Evolutionary conservation across 345 rosid genomes (phyloP), one percentile per base, ranked within the genome.

Genomic region (Laguncularia racemosa): DNA sequence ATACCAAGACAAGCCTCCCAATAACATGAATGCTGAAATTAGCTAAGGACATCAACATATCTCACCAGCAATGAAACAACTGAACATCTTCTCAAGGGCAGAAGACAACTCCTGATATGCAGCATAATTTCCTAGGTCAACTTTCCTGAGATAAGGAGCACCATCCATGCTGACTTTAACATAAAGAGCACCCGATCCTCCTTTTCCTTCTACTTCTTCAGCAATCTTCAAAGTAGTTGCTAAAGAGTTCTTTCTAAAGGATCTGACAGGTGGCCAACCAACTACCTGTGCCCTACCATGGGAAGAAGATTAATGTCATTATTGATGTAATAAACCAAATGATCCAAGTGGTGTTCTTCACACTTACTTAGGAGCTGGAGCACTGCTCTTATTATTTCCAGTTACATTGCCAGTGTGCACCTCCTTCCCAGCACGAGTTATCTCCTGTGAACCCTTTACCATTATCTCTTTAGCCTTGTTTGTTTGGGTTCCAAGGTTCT

Each of bases 81-180:
- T 78, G 63, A 85, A 85, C 92, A 85, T 85, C 74, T 78, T 85
- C 74, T 80, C 92, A 20, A 85, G 89, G 4, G 89, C 83, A 62
- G 78, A 74, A 52, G 92, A 85, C n/a, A 85, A 70, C 47, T 82
- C 83, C 61, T 71, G 81, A 67, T 85, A 82, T 16, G 79, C 70
- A 14, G 73, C 68, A 67, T 77, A 80, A 58, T 61, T 83, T 69
- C 76, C 78, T 55, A 82, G 60, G 59, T 82, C 89, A 28, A 85
- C 86, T 73, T 85, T 85, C 68, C 92, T 69, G 62, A 85, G 62
- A 65, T 85, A 85, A 23, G 89, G 92, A 67, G 92, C 89, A 52
- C 89, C 84, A 64, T 85, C 92, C 92, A 85, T 80, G 73, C 89
- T 80, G 65, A 85, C 92, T 75, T 85, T 85, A 53, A 85, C 64